These are phyloP conservation scores for Prosopis cineraria DNA, from an alignment of 306 rosid genomes.

Conservation along the genomic window DNA sequence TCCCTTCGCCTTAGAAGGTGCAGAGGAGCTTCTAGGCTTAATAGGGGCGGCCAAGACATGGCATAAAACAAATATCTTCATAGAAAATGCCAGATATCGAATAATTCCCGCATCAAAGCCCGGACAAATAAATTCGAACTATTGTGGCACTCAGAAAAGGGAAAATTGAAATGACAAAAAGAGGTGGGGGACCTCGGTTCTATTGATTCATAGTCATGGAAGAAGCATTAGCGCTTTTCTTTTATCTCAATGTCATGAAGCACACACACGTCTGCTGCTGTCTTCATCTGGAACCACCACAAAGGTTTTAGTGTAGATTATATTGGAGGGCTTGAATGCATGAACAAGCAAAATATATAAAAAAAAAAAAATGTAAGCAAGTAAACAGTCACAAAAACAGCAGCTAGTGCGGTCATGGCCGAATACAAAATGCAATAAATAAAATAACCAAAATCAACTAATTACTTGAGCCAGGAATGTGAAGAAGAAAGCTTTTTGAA, in stretches of 20 bases:
- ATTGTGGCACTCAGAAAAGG: background rate
- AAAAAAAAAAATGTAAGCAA: too few species aligned
- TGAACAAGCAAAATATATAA: constrained; percentile 19
- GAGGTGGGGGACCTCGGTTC: constrained; percentile 10
- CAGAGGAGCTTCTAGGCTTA: background rate
- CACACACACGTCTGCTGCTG: constrained; percentile 79
- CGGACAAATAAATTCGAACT: background rate
- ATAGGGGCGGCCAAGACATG: background rate
- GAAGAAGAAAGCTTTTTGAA: background rate
- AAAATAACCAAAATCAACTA: constrained; percentile 7
- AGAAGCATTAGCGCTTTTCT: constrained; percentile 56
- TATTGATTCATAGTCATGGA: constrained; percentile 8
- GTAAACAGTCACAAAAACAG: background rate
- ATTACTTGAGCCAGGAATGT: background rate
- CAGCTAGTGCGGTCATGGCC: background rate
- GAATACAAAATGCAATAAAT: constrained; percentile 17
- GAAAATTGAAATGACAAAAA: background rate
- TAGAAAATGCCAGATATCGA: background rate
- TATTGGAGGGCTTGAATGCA: constrained; percentile 16
- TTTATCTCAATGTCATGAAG: constrained; percentile 71
- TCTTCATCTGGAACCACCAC: constrained; percentile 71
- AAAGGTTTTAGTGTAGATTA: constrained; percentile 18
- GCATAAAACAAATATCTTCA: background rate
- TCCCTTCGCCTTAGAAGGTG: background rate
- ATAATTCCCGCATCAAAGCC: background rate